Evolutionary conservation across 805 yeast species (phyloP).

Genomic region (Yueomyces sp.): DNA sequence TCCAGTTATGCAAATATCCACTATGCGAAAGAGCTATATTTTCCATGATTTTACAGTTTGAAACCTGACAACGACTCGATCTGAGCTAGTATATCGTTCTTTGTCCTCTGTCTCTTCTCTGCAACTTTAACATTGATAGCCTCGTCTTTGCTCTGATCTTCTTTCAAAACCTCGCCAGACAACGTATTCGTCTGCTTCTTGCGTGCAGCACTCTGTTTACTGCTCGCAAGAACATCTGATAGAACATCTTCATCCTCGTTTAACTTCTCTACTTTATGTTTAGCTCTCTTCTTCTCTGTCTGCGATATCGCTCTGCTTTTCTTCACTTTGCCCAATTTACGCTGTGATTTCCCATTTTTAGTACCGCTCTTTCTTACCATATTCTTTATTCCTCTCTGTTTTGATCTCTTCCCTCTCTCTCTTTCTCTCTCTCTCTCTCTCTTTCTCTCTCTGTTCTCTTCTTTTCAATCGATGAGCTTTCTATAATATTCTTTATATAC

Average conservation of each 20-base stretch:
- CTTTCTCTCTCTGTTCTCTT: no score
- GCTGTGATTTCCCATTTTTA: background rate
- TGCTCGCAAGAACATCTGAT: conserved; percentile 1
- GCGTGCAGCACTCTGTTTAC: background rate
- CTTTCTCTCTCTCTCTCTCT: no score
- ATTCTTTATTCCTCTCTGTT: no score
- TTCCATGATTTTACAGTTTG: conserved; percentile 8
- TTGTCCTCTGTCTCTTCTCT: conserved; percentile 15
- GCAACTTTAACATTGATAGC: conserved; percentile 9
- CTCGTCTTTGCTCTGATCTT: conserved; percentile 19
- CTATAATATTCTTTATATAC: no score
- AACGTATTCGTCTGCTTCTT: background rate
- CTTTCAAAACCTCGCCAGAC: conserved; percentile 6
- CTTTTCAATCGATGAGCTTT: no score
- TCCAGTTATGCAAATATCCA: no score
- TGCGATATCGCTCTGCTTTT: conserved; percentile 6
- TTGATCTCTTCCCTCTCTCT: no score
- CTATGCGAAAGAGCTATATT: no score
- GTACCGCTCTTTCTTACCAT: no score
- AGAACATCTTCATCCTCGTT: conserved; percentile 9
- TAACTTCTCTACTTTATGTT: conserved; percentile 11
- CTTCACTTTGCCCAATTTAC: background rate
- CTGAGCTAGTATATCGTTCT: conserved; percentile 19
- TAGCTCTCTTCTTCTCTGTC: conserved; percentile 16
- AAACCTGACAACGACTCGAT: conserved; percentile 24